These are phyloP conservation scores for Fusarium secorum DNA, from an alignment of 2,329 filamentous ascomycete genomes.

Conservation along the genomic window DNA sequence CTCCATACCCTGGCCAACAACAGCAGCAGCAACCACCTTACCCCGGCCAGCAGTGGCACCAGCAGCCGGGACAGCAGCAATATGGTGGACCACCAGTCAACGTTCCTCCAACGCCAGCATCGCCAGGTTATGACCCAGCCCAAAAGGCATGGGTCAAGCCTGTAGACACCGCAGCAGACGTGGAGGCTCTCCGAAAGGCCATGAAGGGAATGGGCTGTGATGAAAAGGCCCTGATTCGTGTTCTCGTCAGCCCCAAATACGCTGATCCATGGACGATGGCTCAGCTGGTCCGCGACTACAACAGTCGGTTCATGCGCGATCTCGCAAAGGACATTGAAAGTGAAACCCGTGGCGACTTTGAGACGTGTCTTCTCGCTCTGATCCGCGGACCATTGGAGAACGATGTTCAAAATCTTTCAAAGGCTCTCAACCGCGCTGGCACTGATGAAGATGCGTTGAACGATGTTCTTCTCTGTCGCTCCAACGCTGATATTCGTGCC, in stretches of 20 bases:
- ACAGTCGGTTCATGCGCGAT: conserved; percentile 46
- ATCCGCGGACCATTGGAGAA: conserved; percentile 45
- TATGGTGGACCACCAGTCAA: conserved; percentile 13
- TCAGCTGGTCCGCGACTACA: conserved; percentile 46
- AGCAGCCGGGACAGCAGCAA: conserved; percentile 20
- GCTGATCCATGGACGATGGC: conserved; percentile 45
- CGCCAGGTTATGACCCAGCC: conserved; percentile 41
- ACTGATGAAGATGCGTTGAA: conserved; percentile 48
- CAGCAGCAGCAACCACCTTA: conserved; percentile 3
- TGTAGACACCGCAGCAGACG: conserved; percentile 44
- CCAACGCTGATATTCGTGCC: conserved; percentile 48
- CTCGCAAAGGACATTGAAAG: conserved; percentile 47
- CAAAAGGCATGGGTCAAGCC: conserved; percentile 38
- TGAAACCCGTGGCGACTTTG: conserved; percentile 44
- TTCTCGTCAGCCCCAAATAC: conserved; percentile 45
- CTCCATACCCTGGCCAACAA: conserved; percentile 9
- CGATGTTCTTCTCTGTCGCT: conserved; percentile 47
- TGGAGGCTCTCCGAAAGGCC: conserved; percentile 44
- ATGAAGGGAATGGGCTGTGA: conserved; percentile 50
- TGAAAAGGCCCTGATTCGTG: conserved; percentile 42
- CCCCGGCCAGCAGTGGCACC: conserved; percentile 34
- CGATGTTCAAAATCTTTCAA: conserved; percentile 43
- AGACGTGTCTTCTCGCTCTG: conserved; percentile 44
- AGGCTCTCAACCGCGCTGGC: conserved; percentile 43
- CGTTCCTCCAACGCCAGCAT: conserved; percentile 39